Evolutionary conservation across 768 basidiomycete species (phyloP), one percentile per base, ranked within the genome.

Genomic region (Boletus subparvulus): DNA sequence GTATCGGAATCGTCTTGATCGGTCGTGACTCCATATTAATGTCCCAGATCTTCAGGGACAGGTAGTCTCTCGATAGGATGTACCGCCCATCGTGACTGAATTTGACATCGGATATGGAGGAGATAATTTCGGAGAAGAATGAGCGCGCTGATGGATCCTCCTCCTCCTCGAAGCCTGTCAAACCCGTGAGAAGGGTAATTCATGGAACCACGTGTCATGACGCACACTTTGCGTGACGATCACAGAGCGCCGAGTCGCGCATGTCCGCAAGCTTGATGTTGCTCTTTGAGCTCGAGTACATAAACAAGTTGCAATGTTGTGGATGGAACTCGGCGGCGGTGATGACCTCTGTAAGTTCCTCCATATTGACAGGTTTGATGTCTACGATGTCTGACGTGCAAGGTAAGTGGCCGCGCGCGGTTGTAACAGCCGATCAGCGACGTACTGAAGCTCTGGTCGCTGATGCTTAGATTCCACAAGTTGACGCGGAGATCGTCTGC

Each of bases 241-340:
- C 97, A 75, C 97, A 99, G 54, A 99, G 77, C 4, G 97, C 97
- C 24, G 94, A 92, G 61, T 98, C 95, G 47, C 97, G 86, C 97
- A 99, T 99, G 77, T 99, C 97, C 21, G 95, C 96, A 56, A 99
- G 85, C 77, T 98, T 98, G 81, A 99, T 98, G 73, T 97, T 98
- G 66, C 94, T 96, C 77, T 98, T 98, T 56, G 97, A 98, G 76
- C 93, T 95, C 60, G 96, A 98, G 74, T 98, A 99, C 94, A 98
- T 97, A 80, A 99, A 98, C 49, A 92, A 79, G 74, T 98, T 98
- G 86, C 97, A 98, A 61, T 96, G 92, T 51, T 85, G 83, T 33
- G 97, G 97, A 71, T 98, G 97, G 75, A 99, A 98, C 75, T 99
- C 97, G 47, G 97, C 94, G 12, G 96, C 93, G n/a, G 97, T 99